phyloP scores from a whole-genome alignment of 768 basidiomycete species.

The Leccinum rimulosum region DNA sequence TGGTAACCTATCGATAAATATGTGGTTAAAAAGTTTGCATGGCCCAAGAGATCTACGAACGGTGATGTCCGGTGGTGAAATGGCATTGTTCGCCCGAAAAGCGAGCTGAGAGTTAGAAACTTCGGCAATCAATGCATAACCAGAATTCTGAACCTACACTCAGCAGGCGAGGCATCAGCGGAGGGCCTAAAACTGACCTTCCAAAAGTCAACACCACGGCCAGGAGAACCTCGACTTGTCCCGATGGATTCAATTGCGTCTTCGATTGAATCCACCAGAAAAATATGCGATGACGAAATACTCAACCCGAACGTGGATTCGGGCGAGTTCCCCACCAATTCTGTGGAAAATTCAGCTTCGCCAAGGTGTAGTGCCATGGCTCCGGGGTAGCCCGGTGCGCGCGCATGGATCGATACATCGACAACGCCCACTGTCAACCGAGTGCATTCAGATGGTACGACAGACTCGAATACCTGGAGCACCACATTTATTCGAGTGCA shows the following conservation, averaged over 20 bases:
- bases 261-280: constrained; percentile 54
- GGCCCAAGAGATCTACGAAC: constrained; percentile 32
- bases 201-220: constrained; percentile 54
- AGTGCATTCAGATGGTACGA: constrained; percentile 87
- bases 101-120: constrained; percentile 47
- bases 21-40: constrained; percentile 1
- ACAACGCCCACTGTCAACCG: constrained; percentile 58
- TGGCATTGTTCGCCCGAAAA: constrained; percentile 32
- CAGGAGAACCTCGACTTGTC: constrained; percentile 16
- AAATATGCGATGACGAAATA: constrained; percentile 47
- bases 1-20: constrained; percentile 42
- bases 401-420: constrained; percentile 64
- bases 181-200: constrained; percentile 47
- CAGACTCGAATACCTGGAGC: constrained; percentile 81
- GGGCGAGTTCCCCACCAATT: constrained; percentile 64
- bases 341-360: constrained; percentile 66
- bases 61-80: constrained; percentile 34
- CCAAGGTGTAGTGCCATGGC: constrained; percentile 66
- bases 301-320: constrained; percentile 51
- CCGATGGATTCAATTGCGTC: constrained; percentile 25
- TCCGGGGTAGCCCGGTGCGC: constrained; percentile 59
- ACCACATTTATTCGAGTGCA: constrained; percentile 1
- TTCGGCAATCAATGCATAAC: constrained; percentile 70
- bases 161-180: background rate
- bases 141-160: constrained; percentile 42